phyloP scores from a whole-genome alignment of 345 rosid genomes.

The Dipteronia sinensis region DNA sequence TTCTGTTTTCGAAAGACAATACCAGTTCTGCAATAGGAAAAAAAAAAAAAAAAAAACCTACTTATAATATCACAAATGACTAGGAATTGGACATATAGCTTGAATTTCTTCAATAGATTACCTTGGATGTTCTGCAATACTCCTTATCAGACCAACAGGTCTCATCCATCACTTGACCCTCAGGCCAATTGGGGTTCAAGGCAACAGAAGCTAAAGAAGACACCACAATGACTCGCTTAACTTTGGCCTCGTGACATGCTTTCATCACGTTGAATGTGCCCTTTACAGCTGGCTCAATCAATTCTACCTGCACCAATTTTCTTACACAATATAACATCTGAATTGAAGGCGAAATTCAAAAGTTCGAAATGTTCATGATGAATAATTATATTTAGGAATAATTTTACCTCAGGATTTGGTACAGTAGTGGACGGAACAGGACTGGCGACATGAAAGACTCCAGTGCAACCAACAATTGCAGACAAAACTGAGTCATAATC shows the following conservation, averaged over 20 bases:
- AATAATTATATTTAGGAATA: no score
- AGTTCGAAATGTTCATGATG: no score
- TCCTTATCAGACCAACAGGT: slow-evolving; percentile 67
- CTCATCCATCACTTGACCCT: slow-evolving; percentile 52
- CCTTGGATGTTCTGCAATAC: slow-evolving; percentile 48
- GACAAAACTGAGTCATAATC: slow-evolving; percentile 48
- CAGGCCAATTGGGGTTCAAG: slow-evolving; percentile 62
- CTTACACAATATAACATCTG: no score
- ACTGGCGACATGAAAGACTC: slow-evolving; percentile 73
- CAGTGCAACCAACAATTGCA: slow-evolving; percentile 56
- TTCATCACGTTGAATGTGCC: slow-evolving; percentile 70
- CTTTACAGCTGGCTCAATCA: slow-evolving; percentile 67
- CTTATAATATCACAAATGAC: no score
- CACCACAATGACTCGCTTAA: slow-evolving; percentile 64
- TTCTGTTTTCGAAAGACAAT: slow-evolving; percentile 62
- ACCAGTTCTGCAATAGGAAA: slow-evolving; percentile 55
- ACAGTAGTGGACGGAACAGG: slow-evolving; percentile 60
- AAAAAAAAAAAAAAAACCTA: neutral
- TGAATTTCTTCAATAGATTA: slow-evolving; percentile 5
- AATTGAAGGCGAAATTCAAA: no score
- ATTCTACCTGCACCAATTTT: slow-evolving; percentile 37
- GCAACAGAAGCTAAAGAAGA: slow-evolving; percentile 53
- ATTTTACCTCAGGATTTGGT: slow-evolving; percentile 43
- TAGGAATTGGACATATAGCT: no score
- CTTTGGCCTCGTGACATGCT: slow-evolving; percentile 59